Evolutionary conservation across 805 yeast species (phyloP).

Genomic region (Candida gorgasii): DNA sequence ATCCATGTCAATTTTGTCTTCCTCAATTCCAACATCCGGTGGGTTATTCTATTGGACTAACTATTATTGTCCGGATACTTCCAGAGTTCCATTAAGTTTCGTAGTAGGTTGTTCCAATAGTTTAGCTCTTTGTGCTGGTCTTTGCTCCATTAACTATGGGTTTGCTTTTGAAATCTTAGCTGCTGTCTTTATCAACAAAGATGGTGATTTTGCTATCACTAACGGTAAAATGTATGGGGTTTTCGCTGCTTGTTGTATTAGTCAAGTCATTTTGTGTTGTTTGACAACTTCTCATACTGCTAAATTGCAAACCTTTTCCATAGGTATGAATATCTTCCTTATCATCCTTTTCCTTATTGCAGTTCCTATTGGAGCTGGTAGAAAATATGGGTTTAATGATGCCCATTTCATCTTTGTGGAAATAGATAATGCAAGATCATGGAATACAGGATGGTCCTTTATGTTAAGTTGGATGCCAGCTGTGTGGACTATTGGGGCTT

Average conservation of each 20-base stretch:
- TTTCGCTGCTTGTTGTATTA: slow-evolving; percentile 58
- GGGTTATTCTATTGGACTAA: slow-evolving; percentile 56
- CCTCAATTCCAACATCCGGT: slow-evolving; percentile 74
- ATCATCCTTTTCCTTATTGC: slow-evolving; percentile 61
- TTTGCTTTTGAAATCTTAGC: slow-evolving; percentile 61
- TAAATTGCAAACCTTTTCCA: slow-evolving; percentile 58
- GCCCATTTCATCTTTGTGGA: slow-evolving; percentile 53
- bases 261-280: slow-evolving; percentile 55
- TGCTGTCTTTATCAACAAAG: slow-evolving; percentile 53
- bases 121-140: slow-evolving; percentile 63
- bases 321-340: slow-evolving; percentile 52
- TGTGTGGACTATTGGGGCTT: slow-evolving; percentile 75
- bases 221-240: slow-evolving; percentile 61
- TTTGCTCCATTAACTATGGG: slow-evolving; percentile 70
- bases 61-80: slow-evolving; percentile 58
- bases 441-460: slow-evolving; percentile 45
- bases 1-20: slow-evolving; percentile 65
- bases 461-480: slow-evolving; percentile 63
- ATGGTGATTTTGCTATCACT: slow-evolving; percentile 57
- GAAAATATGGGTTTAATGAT: slow-evolving; percentile 22
- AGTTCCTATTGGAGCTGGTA: slow-evolving; percentile 57
- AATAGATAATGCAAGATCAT: slow-evolving; percentile 50
- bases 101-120: slow-evolving; percentile 69
- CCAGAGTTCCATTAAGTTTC: slow-evolving; percentile 56
- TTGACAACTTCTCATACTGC: slow-evolving; percentile 59